phyloP scores from a whole-genome alignment of 495 filamentous ascomycete genomes.

The Annulohypoxylon nitens region DNA sequence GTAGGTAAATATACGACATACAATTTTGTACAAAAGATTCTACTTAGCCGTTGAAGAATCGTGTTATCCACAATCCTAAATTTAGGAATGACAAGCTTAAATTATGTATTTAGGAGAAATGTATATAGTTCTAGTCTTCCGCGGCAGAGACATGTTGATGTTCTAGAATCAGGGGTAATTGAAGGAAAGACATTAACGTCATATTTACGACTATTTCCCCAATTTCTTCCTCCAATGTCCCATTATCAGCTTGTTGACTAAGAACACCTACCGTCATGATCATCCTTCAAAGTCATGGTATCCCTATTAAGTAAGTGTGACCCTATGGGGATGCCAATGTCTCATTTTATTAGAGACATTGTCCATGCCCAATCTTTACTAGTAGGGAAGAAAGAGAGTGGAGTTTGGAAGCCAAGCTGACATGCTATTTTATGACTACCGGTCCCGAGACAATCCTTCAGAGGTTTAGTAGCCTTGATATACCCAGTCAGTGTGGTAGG shows the following conservation, averaged over 20 bases:
- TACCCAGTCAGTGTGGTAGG: neutral
- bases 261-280: too few relatives aligned
- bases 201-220: neutral
- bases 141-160: neutral
- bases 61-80: conserved; percentile 5
- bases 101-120: neutral
- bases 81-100: neutral
- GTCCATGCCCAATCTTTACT: neutral
- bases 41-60: conserved; percentile 1
- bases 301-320: neutral
- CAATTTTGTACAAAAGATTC: conserved; percentile 9
- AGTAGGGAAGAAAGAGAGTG: neutral
- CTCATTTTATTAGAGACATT: neutral
- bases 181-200: neutral
- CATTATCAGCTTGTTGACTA: neutral
- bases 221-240: neutral
- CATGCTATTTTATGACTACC: neutral
- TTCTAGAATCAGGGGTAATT: neutral
- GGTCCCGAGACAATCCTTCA: conserved; percentile 6
- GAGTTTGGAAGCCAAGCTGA: neutral
- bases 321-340: neutral
- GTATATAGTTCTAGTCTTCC: neutral
- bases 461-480: neutral
- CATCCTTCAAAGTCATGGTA: too few relatives aligned
- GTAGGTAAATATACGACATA: conserved; percentile 22